Conservation (phyloP, 2,329 filamentous ascomycete genomes). For the Sclerotinia subarctica region DNA sequence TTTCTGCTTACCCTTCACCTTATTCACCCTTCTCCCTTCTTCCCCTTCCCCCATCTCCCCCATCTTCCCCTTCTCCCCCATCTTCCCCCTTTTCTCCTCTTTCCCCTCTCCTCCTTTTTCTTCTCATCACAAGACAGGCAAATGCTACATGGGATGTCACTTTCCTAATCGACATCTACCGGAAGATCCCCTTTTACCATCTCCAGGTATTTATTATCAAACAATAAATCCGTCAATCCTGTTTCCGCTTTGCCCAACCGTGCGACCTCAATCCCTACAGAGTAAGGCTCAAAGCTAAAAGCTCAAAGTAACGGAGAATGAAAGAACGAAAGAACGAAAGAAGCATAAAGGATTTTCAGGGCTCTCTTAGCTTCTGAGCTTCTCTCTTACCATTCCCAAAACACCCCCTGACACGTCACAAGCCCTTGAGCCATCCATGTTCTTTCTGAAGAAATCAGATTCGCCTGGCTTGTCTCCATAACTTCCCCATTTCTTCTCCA, state of each 20-base stretch:
- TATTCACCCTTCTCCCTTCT: background rate
- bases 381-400: background rate
- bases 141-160: background rate
- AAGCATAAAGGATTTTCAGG: constrained; percentile 5
- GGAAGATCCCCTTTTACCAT: background rate
- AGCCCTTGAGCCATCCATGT: background rate
- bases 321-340: background rate
- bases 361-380: constrained; percentile 4
- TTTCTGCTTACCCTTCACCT: background rate
- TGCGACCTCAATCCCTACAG: background rate
- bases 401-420: constrained; percentile 15
- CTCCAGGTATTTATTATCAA: background rate
- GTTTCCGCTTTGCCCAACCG: background rate
- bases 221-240: constrained; percentile 1
- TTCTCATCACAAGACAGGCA: constrained; percentile 7
- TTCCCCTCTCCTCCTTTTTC: background rate
- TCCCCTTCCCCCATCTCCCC: too few species aligned
- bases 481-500: background rate
- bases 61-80: too few species aligned
- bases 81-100: background rate
- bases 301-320: background rate
- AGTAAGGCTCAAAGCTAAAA: too few species aligned
- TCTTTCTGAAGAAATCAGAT: background rate
- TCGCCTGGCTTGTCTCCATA: background rate
- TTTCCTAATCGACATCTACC: background rate